Percentiles rank a stretch among this genome's conserved stretches.
Conservation (phyloP, 1,139 yeast genomes). For the Debaryomyces singareniensis region DNA sequence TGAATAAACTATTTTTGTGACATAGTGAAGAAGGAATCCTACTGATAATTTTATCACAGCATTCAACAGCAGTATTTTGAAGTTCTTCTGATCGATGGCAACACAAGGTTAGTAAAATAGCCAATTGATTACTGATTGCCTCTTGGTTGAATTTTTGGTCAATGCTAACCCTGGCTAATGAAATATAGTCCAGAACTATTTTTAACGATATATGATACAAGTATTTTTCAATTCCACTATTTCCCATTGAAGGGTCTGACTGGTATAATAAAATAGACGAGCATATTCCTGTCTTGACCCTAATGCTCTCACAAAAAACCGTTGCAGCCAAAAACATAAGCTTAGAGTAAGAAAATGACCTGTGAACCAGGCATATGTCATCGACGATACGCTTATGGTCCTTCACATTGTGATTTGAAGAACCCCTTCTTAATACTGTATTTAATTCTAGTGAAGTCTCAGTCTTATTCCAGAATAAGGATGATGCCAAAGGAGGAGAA, state of each 20-base stretch:
- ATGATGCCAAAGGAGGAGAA: conserved; percentile 91
- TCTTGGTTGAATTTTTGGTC: conserved; percentile 48
- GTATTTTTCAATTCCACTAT: conserved; percentile 66
- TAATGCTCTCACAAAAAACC: conserved; percentile 65
- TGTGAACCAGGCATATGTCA: conserved; percentile 42
- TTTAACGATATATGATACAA: conserved; percentile 61
- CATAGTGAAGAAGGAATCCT: conserved; percentile 80
- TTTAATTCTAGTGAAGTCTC: conserved; percentile 91
- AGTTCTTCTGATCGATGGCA: conserved; percentile 73
- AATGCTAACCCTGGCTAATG: conserved; percentile 39
- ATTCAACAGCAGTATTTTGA: conserved; percentile 75
- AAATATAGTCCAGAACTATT: conserved; percentile 53
- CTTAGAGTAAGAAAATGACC: conserved; percentile 68
- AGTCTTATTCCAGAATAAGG: conserved; percentile 74
- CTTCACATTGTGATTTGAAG: conserved; percentile 75
- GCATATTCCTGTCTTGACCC: conserved; percentile 79
- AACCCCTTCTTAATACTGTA: conserved; percentile 84
- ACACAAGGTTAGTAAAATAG: conserved; percentile 59
- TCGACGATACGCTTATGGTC: conserved; percentile 62
- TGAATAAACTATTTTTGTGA: conserved; percentile 64
- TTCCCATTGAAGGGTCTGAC: conserved; percentile 76
- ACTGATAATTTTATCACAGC: conserved; percentile 64
- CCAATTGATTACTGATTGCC: conserved; percentile 64
- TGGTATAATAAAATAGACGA: conserved; percentile 69
- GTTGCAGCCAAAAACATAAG: conserved; percentile 87